phyloP scores from a whole-genome alignment of 225 moss, liverwort and hornwort genomes.

The Marchantia paleacea region DNA sequence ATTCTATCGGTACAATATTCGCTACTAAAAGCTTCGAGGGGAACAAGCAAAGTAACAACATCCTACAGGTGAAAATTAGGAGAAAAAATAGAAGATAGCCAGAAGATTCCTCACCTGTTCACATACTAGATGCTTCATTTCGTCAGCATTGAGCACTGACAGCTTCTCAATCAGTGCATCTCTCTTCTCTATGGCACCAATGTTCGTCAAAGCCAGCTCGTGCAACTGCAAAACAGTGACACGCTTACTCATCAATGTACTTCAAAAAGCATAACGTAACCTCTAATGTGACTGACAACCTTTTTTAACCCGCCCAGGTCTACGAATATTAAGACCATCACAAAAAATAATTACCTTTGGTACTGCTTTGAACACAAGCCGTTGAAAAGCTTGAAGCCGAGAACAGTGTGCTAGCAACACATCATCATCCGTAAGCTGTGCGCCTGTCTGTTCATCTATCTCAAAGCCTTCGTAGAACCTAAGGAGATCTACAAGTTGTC shows the following conservation, averaged over 20 bases:
- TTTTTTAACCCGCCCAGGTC: neutral
- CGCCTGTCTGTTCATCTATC: conserved; percentile 88
- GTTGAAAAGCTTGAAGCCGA: conserved; percentile 76
- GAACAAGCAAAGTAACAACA: neutral
- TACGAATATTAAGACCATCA: neutral
- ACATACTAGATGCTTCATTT: conserved; percentile 76
- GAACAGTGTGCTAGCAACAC: conserved; percentile 74
- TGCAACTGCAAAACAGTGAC: conserved; percentile 37
- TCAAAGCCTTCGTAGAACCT: conserved; percentile 92
- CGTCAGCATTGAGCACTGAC: conserved; percentile 53
- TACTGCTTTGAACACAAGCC: conserved; percentile 69
- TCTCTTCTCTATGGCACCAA: conserved; percentile 85
- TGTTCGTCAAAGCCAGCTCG: conserved; percentile 72
- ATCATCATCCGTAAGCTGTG: conserved; percentile 76
- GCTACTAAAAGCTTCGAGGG: neutral
- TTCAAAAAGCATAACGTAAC: neutral
- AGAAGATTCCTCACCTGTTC: conserved; percentile 40
- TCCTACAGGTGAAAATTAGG: neutral
- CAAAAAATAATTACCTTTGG: conserved; percentile 38
- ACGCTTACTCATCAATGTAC: neutral
- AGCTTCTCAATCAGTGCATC: conserved; percentile 61
- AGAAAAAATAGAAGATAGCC: neutral
- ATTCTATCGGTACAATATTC: neutral
- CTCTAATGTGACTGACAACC: neutral
- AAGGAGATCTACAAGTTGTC: conserved; percentile 87